Evolutionary conservation across 2,329 filamentous ascomycete species (phyloP).

Genomic region (Kalmusia sp.): DNA sequence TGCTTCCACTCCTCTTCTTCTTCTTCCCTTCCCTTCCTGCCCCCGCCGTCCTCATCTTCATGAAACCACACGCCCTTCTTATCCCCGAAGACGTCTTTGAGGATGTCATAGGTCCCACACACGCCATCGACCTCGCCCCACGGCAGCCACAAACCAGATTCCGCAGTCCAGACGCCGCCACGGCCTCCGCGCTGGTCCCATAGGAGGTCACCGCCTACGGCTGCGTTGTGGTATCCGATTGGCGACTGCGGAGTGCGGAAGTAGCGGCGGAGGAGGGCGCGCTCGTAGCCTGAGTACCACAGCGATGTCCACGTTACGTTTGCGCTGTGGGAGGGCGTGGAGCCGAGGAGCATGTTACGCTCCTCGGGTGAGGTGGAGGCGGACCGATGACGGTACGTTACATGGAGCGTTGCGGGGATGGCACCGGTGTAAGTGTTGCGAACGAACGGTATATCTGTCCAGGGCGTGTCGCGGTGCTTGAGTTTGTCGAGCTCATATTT

Average conservation of each 20-base stretch:
- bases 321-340: constrained; percentile 34
- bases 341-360: not conserved
- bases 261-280: constrained; percentile 58
- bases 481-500: constrained; percentile 49
- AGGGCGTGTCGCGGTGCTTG: constrained; percentile 50
- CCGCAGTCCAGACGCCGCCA: constrained; percentile 62
- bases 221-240: constrained; percentile 51
- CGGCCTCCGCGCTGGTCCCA: constrained; percentile 60
- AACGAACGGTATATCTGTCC: constrained; percentile 53
- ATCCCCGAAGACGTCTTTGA: constrained; percentile 57
- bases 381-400: constrained; percentile 27
- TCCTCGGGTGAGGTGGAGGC: too few relatives aligned
- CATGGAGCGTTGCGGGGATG: constrained; percentile 54
- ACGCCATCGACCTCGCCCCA: constrained; percentile 55
- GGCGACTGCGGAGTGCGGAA: constrained; percentile 54
- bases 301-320: constrained; percentile 52
- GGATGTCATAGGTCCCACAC: constrained; percentile 41
- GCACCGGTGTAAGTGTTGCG: constrained; percentile 57
- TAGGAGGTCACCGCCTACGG: constrained; percentile 55
- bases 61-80: constrained; percentile 51
- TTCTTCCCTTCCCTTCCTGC: constrained; percentile 18
- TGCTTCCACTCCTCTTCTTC: constrained; percentile 21
- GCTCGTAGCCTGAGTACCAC: constrained; percentile 58
- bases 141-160: constrained; percentile 54
- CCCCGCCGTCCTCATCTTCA: constrained; percentile 28